phyloP scores from a whole-genome alignment of 2,329 filamentous ascomycete species.

The Claviceps spartinae region DNA sequence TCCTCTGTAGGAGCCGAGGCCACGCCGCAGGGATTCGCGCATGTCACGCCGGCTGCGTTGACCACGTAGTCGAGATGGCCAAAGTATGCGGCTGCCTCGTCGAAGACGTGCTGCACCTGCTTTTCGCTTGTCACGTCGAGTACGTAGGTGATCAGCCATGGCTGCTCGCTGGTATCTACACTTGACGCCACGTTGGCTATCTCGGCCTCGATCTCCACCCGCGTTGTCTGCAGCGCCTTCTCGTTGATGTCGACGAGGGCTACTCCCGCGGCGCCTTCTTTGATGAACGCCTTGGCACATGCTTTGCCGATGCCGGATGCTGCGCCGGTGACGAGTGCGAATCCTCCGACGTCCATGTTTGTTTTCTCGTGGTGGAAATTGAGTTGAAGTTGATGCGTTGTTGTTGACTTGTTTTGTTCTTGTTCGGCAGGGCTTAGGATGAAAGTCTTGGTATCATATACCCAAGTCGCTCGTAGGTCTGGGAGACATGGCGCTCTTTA shows the following conservation, averaged over 20 bases:
- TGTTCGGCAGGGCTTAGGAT: no score
- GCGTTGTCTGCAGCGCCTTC: slow-evolving; percentile 8
- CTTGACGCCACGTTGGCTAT: neutral
- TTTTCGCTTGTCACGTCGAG: slow-evolving; percentile 19
- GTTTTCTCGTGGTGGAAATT: no score
- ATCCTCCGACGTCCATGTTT: slow-evolving; percentile 17
- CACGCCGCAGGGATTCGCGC: slow-evolving; percentile 22
- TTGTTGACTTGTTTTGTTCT: no score
- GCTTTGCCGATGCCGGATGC: slow-evolving; percentile 20
- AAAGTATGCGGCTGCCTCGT: slow-evolving; percentile 15
- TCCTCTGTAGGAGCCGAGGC: slow-evolving; percentile 22
- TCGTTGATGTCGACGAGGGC: slow-evolving; percentile 15
- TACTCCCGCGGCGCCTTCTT: slow-evolving; percentile 16
- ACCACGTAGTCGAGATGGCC: slow-evolving; percentile 27
- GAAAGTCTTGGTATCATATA: no score
- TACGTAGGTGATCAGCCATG: neutral
- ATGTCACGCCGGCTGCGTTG: slow-evolving; percentile 26
- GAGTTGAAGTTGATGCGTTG: no score
- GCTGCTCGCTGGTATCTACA: neutral
- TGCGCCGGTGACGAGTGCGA: slow-evolving; percentile 17
- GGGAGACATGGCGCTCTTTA: no score
- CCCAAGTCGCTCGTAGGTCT: no score
- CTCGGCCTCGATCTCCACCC: slow-evolving; percentile 11
- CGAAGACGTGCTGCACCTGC: slow-evolving; percentile 10
- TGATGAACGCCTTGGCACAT: slow-evolving; percentile 16